Percentiles rank a stretch among this genome's conserved stretches.
Conservation (phyloP, 1,284 basidiomycete species). For the Xerocomus amazonicus region DNA sequence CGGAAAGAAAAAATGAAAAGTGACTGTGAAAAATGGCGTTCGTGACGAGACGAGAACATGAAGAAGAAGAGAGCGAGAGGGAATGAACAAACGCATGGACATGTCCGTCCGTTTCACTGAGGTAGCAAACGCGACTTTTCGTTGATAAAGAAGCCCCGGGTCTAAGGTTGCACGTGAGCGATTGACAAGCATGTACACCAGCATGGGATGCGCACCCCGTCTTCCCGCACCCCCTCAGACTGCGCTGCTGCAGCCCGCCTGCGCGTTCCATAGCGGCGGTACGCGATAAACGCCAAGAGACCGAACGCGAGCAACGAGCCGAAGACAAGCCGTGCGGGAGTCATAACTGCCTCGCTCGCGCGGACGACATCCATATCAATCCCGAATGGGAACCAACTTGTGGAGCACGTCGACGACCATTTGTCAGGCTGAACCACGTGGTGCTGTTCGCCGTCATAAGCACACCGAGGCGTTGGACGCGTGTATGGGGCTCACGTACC, state of each 20-base stretch:
- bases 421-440: constrained; percentile 60
- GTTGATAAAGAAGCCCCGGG: constrained; percentile 8
- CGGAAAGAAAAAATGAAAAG: not conserved
- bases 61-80: not conserved
- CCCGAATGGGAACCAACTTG: constrained; percentile 34
- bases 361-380: constrained; percentile 1
- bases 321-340: constrained; percentile 36
- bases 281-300: constrained; percentile 30
- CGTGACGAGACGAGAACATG: constrained; percentile 2
- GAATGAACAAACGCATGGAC: not conserved
- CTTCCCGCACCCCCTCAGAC: constrained; percentile 1
- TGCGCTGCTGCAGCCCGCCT: constrained; percentile 8
- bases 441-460: constrained; percentile 35
- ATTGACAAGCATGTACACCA: not conserved
- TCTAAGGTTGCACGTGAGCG: constrained; percentile 2
- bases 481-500: constrained; percentile 36
- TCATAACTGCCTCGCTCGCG: constrained; percentile 19
- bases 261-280: constrained; percentile 6
- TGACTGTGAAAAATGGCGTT: not conserved
- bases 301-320: constrained; percentile 42
- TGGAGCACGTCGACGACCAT: constrained; percentile 58
- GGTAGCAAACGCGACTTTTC: constrained; percentile 30
- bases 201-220: constrained; percentile 13
- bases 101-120: constrained; percentile 5
- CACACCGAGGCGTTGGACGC: too few relatives aligned